Evolutionary conservation across 208 protist genomes (phyloP).

Genomic region (Wallacemonas sp.): DNA sequence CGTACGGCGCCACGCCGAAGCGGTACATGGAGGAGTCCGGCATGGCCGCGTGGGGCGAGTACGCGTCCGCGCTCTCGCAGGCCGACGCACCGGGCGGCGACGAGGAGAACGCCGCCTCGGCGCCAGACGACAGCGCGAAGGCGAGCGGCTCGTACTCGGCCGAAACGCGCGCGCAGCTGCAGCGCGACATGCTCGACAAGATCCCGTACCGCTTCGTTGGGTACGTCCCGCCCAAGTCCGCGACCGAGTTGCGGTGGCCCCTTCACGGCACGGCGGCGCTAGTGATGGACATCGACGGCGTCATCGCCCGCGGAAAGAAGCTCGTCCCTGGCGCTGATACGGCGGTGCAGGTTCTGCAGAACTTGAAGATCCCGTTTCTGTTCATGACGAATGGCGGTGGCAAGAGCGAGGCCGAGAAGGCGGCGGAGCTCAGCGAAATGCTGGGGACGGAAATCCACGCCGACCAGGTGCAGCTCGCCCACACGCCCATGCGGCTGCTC

Average conservation of each 20-base stretch:
- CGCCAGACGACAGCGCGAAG: too few species aligned
- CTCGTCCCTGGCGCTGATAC: slow-evolving; percentile 74
- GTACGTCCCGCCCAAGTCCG: slow-evolving; percentile 29
- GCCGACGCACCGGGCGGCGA: not conserved
- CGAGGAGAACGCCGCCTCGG: too few species aligned
- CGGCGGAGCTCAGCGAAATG: slow-evolving; percentile 61
- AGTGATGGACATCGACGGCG: slow-evolving; percentile 88
- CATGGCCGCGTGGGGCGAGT: slow-evolving; percentile 85
- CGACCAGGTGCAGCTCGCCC: slow-evolving; percentile 66
- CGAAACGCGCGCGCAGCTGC: slow-evolving; percentile 42
- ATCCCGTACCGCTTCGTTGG: slow-evolving; percentile 75
- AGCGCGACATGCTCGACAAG: slow-evolving; percentile 60
- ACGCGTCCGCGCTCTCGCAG: slow-evolving; percentile 37
- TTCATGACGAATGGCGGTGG: slow-evolving; percentile 87
- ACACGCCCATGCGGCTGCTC: slow-evolving; percentile 84
- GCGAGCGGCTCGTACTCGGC: slow-evolving; percentile 42
- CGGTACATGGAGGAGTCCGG: slow-evolving; percentile 60
- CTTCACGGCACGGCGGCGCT: slow-evolving; percentile 76
- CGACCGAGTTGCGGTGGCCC: slow-evolving; percentile 46
- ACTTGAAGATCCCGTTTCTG: slow-evolving; percentile 75
- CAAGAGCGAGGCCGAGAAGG: slow-evolving; percentile 72
- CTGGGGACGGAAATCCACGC: slow-evolving; percentile 53
- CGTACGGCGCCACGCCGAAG: slow-evolving; percentile 67
- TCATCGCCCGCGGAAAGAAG: slow-evolving; percentile 62
- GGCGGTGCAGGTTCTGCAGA: slow-evolving; percentile 60